Base-by-base conservation (phyloP, 1,284 basidiomycete species). In the Bondarzewia mesenterica region DNA sequence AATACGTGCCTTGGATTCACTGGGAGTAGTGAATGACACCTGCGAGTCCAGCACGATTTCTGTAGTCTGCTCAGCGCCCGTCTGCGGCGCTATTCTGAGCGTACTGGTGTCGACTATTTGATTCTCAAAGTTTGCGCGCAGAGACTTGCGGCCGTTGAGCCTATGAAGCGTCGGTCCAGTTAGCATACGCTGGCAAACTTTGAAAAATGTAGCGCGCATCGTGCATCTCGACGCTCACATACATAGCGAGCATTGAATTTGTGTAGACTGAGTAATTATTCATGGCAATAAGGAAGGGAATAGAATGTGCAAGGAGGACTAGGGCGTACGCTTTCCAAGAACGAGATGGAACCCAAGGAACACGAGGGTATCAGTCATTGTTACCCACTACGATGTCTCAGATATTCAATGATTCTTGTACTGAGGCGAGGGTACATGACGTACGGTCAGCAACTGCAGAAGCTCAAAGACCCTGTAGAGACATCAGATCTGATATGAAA, bases 221-320 rank as follows among this genome's bases (percentile, higher is more conserved):
- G n/a, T n/a, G n/a, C n/a, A n/a, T n/a, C n/a, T 32, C 12, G 5
- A 32, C n/a, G 12, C 4, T 7, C 29, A 27, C 27, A 21, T 43
- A 50, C 51, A 52, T 52, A 5, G 44, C 48, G 14, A 52, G 50
- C 48, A 50, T 49, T 15, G 42, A 52, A 37, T 49, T 50, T 15
- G 51, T 49, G 41, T 50, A 50, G 5, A 51, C 51, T 42, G 37
- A 3, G n/a, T 15, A 7, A 18, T n/a, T 23, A 25, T 14, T 32
- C 48, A 14, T 29, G 49, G 12, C 14, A 18, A 29, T 8, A 29
- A 18, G 14, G 7, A 42, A 16, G 16, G 5, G 16, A n/a, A 7
- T 43, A n/a, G 5, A 25, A 38, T 6, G 36, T 23, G 14, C 5
- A 15, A 21, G n/a, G 4, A 14, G 25, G 27, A 12, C 23, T 44